Conservation (phyloP, 1,284 basidiomycete genomes). For the Acaromyces ingoldii region DNA sequence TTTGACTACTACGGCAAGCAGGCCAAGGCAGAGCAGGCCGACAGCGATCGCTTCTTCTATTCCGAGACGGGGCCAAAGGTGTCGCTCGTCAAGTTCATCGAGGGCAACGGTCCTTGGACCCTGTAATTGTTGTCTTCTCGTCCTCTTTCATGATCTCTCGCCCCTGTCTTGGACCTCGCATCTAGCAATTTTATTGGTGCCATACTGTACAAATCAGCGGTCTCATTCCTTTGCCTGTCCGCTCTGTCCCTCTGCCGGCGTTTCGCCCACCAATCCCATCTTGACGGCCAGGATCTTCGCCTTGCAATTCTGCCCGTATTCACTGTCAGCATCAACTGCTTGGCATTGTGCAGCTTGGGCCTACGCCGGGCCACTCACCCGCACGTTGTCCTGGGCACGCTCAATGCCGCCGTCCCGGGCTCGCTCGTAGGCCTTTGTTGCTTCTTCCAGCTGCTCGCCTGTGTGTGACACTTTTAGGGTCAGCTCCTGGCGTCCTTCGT, state of each 20-base stretch:
- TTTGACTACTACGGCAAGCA: slow-evolving; percentile 24
- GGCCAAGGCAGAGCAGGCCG: slow-evolving; percentile 11
- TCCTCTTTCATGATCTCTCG: no score
- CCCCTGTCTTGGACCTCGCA: no score
- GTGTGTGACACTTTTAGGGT: no score
- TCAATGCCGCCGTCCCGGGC: slow-evolving; percentile 72
- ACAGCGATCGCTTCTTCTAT: slow-evolving; percentile 14
- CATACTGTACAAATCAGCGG: no score
- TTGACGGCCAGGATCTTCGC: slow-evolving; percentile 8
- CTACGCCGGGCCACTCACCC: slow-evolving; percentile 36
- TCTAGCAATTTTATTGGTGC: no score
- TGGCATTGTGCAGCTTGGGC: neutral
- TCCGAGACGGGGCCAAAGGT: no score
- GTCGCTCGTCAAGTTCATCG: no score
- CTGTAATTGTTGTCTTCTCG: no score
- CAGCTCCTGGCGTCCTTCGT: slow-evolving; percentile 71
- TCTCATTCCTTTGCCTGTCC: no score
- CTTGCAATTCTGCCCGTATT: neutral
- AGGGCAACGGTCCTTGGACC: no score
- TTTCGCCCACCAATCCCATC: no score
- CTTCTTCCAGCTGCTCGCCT: slow-evolving; percentile 68
- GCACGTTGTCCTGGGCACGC: slow-evolving; percentile 73
- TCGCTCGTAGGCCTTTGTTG: slow-evolving; percentile 71
- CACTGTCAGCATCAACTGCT: neutral
- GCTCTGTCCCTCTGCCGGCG: no score